Percentiles rank a stretch among this genome's conserved stretches.
Conservation (phyloP, 768 basidiomycete genomes). For the Calvatia gigantea region DNA sequence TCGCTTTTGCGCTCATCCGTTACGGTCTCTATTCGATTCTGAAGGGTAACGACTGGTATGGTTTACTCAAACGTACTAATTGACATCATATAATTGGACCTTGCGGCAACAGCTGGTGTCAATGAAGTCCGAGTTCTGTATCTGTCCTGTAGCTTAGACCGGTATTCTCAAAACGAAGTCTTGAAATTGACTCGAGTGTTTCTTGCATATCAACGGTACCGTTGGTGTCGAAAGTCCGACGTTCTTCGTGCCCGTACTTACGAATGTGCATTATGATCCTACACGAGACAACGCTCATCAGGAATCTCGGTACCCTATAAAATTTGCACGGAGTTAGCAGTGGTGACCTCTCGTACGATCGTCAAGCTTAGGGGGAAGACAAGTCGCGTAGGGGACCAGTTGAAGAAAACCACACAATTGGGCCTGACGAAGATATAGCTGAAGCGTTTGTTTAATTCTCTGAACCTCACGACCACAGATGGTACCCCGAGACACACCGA, state of each 20-base stretch:
- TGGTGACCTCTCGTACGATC: background rate
- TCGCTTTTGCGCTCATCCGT: too few relatives aligned
- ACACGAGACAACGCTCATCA: background rate
- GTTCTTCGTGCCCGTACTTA: slow-evolving; percentile 1
- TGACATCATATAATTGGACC: too few relatives aligned
- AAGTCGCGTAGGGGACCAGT: background rate
- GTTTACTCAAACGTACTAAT: too few relatives aligned
- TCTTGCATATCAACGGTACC: background rate
- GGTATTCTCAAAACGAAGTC: background rate
- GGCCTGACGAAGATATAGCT: background rate
- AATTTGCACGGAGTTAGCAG: background rate
- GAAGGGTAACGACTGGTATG: too few relatives aligned
- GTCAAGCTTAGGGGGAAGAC: background rate
- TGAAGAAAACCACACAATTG: background rate
- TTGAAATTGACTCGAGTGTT: background rate
- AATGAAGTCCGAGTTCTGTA: background rate
- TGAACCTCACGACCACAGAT: background rate
- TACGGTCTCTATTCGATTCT: too few relatives aligned
- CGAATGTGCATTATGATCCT: slow-evolving; percentile 1
- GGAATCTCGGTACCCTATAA: background rate
- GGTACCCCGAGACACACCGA: background rate
- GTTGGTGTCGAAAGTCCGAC: background rate
- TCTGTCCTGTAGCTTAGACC: background rate
- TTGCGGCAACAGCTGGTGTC: too few relatives aligned
- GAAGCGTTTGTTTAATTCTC: background rate